These are phyloP conservation scores for Lithospermum erythrorhizon DNA, from an alignment of 257 asterid genomes.

Conservation along the genomic window DNA sequence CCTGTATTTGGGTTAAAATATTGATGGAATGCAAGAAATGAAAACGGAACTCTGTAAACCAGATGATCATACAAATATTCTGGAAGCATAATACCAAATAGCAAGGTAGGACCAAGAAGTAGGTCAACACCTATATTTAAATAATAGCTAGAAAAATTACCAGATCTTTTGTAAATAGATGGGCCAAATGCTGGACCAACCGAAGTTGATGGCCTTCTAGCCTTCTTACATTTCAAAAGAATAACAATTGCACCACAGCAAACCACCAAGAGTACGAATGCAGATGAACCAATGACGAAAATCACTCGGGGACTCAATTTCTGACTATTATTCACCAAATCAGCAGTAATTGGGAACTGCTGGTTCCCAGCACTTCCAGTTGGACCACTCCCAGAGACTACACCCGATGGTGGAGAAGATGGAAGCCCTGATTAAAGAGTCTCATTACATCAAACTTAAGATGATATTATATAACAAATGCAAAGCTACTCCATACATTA, in stretches of 20 bases:
- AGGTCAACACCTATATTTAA: neutral
- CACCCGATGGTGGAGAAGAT: slow-evolving; percentile 57
- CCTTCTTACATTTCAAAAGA: slow-evolving; percentile 65
- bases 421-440: slow-evolving; percentile 54
- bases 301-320: slow-evolving; percentile 62
- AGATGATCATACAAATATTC: too few species aligned
- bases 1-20: neutral
- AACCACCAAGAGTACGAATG: slow-evolving; percentile 70
- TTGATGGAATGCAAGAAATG: neutral
- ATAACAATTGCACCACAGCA: slow-evolving; percentile 59
- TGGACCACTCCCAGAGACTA: slow-evolving; percentile 57
- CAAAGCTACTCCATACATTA: slow-evolving; percentile 15
- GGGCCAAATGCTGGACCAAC: slow-evolving; percentile 66
- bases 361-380: slow-evolving; percentile 58
- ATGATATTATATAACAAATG: slow-evolving; percentile 8
- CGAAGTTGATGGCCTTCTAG: slow-evolving; percentile 56
- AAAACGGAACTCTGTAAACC: neutral
- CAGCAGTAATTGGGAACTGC: slow-evolving; percentile 71
- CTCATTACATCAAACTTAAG: slow-evolving; percentile 10
- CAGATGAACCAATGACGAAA: slow-evolving; percentile 66
- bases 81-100: neutral
- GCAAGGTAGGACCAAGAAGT: neutral
- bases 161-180: slow-evolving; percentile 71
- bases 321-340: slow-evolving; percentile 50
- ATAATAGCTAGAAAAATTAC: slow-evolving; percentile 20